Evolutionary conservation across 176 grass and related monocot species (phyloP), one percentile per base, ranked within the genome.

Genomic region (Hyparrhenia diplandra): DNA sequence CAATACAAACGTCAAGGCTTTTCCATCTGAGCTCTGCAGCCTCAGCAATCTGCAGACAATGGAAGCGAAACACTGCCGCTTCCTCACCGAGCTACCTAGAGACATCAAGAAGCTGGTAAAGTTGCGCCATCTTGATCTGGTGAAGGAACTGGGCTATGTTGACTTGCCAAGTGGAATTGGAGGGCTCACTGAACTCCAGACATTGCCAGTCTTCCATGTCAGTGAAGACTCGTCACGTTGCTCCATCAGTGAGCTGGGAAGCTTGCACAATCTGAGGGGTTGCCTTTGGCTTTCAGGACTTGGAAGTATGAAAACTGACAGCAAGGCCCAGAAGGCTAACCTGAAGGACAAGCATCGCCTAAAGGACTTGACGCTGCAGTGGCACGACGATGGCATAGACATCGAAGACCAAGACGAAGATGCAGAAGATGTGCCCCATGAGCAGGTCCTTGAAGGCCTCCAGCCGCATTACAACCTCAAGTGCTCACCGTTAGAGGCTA

Each of bases 21-120:
- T 88, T 54, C 90, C 86, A n/a, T 39, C 68, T 65, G 70, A 76
- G 29, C 4, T 92, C 8, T 85, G 77, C 32, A 49, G 8, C 21
- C 65, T 92, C 13, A 64, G 20, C 64, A 72, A 79, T 69, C 34
- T 92, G 2, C 82, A 88, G 30, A 86, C 46, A 55, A n/a, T 88
- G n/a, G 74, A 86, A 13, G 46, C 64, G 0, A 70, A 45, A 27
- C 28, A 74, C 13, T 90, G 84, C 32, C 31, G 30, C 51, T 14
- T 63, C 54, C 67, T 90, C 24, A 43, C 23, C 3, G 36, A 70
- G 30, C 29, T 90, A 73, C 88, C 88, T 25, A 74, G 80, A 29
- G 46, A 63, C 6, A 76, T 67, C 3, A 71, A 52, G 16, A 41
- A 7, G 1, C 25, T 90, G 14, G 20, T 64, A 5, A 64, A 91